Conservation (phyloP, 768 basidiomycete species). For the Sporobolomyces phaffii region DNA sequence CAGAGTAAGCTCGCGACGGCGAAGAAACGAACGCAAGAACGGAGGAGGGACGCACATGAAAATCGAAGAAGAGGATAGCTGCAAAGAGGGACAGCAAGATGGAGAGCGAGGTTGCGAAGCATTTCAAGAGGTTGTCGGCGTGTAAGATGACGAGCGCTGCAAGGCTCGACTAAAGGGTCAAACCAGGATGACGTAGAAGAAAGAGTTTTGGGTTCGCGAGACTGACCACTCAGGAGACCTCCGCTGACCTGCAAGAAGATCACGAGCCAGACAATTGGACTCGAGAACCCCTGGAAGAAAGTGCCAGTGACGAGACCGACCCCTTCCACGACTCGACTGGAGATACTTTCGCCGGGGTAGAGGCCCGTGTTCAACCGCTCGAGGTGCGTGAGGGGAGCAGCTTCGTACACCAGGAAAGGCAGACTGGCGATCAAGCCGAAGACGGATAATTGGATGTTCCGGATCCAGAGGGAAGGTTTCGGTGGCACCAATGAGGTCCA, state of each 20-base stretch:
- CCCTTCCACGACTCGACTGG: background rate
- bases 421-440: constrained; percentile 85
- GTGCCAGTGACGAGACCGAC: background rate
- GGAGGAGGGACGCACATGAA: constrained; percentile 46
- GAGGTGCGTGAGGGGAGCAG: too few relatives aligned
- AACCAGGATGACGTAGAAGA: too few relatives aligned
- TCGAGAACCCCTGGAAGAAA: constrained; percentile 70
- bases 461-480: constrained; percentile 85
- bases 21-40: background rate
- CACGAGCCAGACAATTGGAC: constrained; percentile 75
- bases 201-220: too few relatives aligned
- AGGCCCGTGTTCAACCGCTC: too few relatives aligned
- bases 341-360: constrained; percentile 2
- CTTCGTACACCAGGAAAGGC: constrained; percentile 52
- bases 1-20: too few relatives aligned
- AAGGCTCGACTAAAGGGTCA: too few relatives aligned
- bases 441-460: constrained; percentile 87
- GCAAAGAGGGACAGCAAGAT: constrained; percentile 91
- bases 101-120: constrained; percentile 80
- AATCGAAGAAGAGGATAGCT: constrained; percentile 74
- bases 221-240: constrained; percentile 69
- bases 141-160: constrained; percentile 76
- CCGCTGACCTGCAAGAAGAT: constrained; percentile 79
- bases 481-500: constrained; percentile 41
- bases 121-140: constrained; percentile 43